Evolutionary conservation across 768 basidiomycete species (phyloP).

Genomic region (Dacryopinax spathularia): DNA sequence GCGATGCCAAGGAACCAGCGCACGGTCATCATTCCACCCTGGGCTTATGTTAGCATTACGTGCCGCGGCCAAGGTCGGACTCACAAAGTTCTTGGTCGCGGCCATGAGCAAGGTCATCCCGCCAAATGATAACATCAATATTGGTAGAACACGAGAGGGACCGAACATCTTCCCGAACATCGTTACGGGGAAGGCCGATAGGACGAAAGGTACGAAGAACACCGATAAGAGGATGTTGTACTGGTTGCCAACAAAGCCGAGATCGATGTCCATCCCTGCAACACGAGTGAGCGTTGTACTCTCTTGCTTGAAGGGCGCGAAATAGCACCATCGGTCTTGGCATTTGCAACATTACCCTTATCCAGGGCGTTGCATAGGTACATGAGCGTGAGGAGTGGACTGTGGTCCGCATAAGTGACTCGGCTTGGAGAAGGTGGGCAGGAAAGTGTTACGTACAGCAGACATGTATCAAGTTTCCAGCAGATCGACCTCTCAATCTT

Average conservation of each 20-base stretch:
- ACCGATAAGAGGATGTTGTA: slow-evolving; percentile 32
- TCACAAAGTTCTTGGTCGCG: slow-evolving; percentile 34
- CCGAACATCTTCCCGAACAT: slow-evolving; percentile 36
- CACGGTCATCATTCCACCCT: background rate
- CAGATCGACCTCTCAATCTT: background rate
- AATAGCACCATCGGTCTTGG: slow-evolving; percentile 32
- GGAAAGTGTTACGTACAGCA: background rate
- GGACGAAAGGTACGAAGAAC: slow-evolving; percentile 15
- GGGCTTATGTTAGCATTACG: background rate
- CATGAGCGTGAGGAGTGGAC: background rate
- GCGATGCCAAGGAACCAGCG: slow-evolving; percentile 1
- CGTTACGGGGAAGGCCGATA: slow-evolving; percentile 37
- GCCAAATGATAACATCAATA: slow-evolving; percentile 40
- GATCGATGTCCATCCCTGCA: slow-evolving; percentile 30
- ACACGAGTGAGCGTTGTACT: background rate
- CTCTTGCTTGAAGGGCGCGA: too few species aligned
- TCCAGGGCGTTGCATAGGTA: slow-evolving; percentile 29
- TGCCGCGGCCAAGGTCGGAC: slow-evolving; percentile 12
- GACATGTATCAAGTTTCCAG: background rate
- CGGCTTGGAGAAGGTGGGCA: background rate
- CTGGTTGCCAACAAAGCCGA: slow-evolving; percentile 32
- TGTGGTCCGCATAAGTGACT: background rate
- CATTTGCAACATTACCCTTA: slow-evolving; percentile 39
- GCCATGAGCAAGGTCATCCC: slow-evolving; percentile 33
- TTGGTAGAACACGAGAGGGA: slow-evolving; percentile 33